phyloP scores from a whole-genome alignment of 306 rosid species.

The Ceratonia siliqua region DNA sequence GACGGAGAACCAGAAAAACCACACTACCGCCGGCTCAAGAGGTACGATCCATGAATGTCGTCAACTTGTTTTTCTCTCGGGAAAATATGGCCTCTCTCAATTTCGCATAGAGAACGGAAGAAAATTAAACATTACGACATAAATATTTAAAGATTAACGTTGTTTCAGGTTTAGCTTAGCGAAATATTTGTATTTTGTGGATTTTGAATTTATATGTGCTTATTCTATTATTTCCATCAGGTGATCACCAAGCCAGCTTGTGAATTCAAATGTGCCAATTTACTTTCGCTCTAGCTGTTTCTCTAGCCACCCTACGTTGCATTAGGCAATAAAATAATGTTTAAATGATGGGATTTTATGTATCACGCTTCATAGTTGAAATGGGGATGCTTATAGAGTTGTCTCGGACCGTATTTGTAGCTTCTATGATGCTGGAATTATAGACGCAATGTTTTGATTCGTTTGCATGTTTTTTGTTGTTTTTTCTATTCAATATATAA shows the following conservation, averaged over 20 bases:
- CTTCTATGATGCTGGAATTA: background rate
- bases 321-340: background rate
- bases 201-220: background rate
- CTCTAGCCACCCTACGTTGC: background rate
- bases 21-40: slow-evolving; percentile 78
- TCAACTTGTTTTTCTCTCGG: background rate
- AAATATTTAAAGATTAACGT: background rate
- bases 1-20: slow-evolving; percentile 60
- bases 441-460: background rate
- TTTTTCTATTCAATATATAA: background rate
- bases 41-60: slow-evolving; percentile 36
- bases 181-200: background rate
- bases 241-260: too few relatives aligned
- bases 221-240: too few relatives aligned
- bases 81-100: background rate
- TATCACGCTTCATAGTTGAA: background rate
- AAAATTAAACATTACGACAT: background rate
- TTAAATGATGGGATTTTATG: background rate
- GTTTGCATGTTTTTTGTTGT: background rate
- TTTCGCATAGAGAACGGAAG: background rate
- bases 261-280: background rate
- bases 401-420: background rate
- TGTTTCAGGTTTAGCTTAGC: background rate
- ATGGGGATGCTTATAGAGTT: background rate
- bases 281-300: too few relatives aligned